Base-by-base conservation (phyloP, 1,139 yeast genomes). In the Blastobotrys buckinghamii region DNA sequence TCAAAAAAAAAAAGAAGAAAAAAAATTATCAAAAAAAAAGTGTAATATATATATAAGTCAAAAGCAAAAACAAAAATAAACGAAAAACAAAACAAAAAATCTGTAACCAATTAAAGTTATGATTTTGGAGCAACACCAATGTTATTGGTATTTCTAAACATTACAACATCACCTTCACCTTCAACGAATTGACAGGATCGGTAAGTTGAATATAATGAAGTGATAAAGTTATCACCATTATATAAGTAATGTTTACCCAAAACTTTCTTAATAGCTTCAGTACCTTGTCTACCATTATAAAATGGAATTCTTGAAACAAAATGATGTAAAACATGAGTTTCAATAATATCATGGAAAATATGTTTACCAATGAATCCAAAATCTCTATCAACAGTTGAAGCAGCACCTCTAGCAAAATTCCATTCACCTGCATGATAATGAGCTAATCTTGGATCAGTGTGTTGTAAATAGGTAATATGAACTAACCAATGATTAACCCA, bases 401-500 rank as follows among this genome's bases (percentile, higher is more conserved):
- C 89, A 26, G 95, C 95, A 59, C 95, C 95, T 61, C 89, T 77
- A 52, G 94, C 92, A 66, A 85, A 86, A 60, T 78, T 85, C 95
- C 95, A 86, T 69, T 82, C 81, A 34, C 68, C 67, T 49, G 80
- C 77, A 52, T 79, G 81, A 71, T 86, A 86, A 68, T 85, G 95
- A 42, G 95, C 88, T 74, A 85, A 74, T 16, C 79, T 68, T 42
- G 89, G 84, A 68, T 84, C 94, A 32, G 94, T 79, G 72, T 86
- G 95, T 69, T 86, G 95, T 62, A 86, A 76, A 69, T 75, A 86
- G 44, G 95, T 86, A 64, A 86, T 84, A 69, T 84, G 83, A 39
- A 86, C 95, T 62, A 86, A 76, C 95, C 95, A 86, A 71, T 86
- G 94, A 77, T 86, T 86, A 53, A 84, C 90, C 76, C 84, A 81